Conservation (phyloP, 169 alveolate species). For the Plasmodium knowlesi region DNA sequence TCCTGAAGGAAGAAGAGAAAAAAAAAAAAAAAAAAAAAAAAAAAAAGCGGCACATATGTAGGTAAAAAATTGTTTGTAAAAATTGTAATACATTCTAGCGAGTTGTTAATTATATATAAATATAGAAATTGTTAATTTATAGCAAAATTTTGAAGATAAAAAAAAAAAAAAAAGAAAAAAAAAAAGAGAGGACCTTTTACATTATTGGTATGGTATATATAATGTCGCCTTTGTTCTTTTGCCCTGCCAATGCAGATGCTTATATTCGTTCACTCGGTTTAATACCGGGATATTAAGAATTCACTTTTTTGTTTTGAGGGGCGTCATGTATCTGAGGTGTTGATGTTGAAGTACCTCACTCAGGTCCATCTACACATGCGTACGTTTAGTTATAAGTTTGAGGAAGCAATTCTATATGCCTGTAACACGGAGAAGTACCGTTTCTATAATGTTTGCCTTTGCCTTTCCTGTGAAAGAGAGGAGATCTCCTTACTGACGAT, state of each 20-base stretch:
- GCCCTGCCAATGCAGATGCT: neutral
- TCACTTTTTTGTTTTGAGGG: neutral
- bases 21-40: neutral
- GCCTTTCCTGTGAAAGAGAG: neutral
- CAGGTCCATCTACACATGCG: neutral
- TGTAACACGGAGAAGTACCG: neutral
- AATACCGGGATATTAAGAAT: neutral
- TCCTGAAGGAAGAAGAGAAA: neutral
- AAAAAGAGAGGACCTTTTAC: neutral
- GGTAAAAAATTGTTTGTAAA: neutral
- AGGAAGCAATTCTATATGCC: neutral
- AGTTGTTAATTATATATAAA: neutral
- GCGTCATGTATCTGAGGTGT: neutral
- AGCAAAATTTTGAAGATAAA: neutral
- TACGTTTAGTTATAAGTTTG: neutral
- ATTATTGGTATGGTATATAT: neutral
- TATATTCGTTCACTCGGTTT: neutral
- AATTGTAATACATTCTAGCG: neutral
- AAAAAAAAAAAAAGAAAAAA: neutral
- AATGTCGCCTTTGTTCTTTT: neutral
- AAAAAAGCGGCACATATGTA: neutral
- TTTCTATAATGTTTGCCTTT: neutral
- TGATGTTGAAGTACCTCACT: neutral
- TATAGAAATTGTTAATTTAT: neutral
- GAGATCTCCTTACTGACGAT: neutral